A percentile compares a stretch with the other conserved stretches of the same genome.
These are phyloP conservation scores for Blattamonas nauphoetae DNA, from an alignment of 78 protist genomes.

Conservation along the genomic window DNA sequence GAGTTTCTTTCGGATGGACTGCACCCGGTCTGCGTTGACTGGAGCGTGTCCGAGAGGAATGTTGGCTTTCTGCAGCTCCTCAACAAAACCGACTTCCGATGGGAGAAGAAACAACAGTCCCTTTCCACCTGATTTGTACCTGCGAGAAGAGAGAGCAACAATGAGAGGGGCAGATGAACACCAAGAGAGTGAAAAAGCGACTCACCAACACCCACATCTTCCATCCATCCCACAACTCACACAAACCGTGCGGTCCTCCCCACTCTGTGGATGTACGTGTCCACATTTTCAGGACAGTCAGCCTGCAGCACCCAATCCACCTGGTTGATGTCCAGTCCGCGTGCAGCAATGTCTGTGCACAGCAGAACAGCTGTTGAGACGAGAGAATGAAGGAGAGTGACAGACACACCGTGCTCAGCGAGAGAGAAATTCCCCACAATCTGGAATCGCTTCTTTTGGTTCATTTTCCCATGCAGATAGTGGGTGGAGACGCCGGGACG, in stretches of 20 bases:
- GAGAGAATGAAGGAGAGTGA: not conserved
- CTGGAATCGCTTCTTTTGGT: constrained; percentile 60
- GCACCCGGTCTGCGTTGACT: not conserved
- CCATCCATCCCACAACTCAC: constrained; percentile 3
- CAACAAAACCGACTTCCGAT: constrained; percentile 23
- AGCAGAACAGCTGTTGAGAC: constrained; percentile 60
- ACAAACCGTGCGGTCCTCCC: constrained; percentile 98
- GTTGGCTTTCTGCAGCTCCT: not conserved
- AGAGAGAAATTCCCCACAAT: constrained; percentile 5
- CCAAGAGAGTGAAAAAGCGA: not conserved
- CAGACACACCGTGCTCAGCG: not conserved
- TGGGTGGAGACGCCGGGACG: constrained; percentile 67
- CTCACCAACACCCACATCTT: not conserved
- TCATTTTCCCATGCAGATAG: constrained; percentile 75
- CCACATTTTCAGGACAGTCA: constrained; percentile 85
- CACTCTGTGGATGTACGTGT: constrained; percentile 90
- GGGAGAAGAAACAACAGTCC: constrained; percentile 39
- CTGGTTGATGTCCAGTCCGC: constrained; percentile 92
- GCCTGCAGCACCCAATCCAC: constrained; percentile 88
- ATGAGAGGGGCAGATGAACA: not conserved
- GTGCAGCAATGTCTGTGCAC: constrained; percentile 93
- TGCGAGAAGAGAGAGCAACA: no score
- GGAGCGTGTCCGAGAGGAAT: not conserved
- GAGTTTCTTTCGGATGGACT: constrained; percentile 26
- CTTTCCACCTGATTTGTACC: constrained; percentile 6